Conservation (phyloP, 2,329 filamentous ascomycete species). For the Lecanoromycetidae sp. region DNA sequence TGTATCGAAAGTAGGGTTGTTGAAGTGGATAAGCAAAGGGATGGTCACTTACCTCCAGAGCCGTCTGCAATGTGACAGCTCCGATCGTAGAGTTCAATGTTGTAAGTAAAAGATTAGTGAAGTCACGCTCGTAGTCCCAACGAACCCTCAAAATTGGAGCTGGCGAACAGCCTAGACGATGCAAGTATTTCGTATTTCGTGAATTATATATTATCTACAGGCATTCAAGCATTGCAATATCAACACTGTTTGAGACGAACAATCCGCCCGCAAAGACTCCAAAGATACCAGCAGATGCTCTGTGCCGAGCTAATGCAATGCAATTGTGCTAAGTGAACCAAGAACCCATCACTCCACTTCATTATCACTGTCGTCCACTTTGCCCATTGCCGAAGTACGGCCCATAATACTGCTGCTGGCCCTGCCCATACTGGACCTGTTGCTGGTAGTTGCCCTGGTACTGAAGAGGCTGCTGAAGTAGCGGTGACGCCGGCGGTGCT, state of each 20-base stretch:
- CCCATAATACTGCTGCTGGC: conserved; percentile 5
- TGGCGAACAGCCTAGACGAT: no score
- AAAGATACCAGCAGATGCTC: background rate
- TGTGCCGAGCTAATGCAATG: conserved; percentile 1
- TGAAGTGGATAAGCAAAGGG: no score
- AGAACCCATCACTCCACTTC: background rate
- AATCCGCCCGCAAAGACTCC: background rate
- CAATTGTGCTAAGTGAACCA: conserved; percentile 2
- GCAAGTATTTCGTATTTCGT: no score
- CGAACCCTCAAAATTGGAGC: no score
- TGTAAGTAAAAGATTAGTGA: no score
- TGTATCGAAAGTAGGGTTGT: no score
- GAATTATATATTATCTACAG: no score
- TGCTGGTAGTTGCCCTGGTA: conserved; percentile 13
- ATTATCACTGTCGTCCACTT: background rate
- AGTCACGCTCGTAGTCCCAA: no score
- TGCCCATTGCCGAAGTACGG: conserved; percentile 6
- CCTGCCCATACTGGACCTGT: conserved; percentile 9
- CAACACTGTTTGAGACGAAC: background rate
- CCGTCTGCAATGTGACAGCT: no score
- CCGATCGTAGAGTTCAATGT: no score
- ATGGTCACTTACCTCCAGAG: no score
- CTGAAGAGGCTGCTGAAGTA: conserved; percentile 14
- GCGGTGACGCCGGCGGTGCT: conserved; percentile 9
- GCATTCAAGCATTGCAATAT: background rate